These are phyloP conservation scores for Penicillium ochrochloron DNA, from an alignment of 495 filamentous ascomycete species.

Conservation along the genomic window DNA sequence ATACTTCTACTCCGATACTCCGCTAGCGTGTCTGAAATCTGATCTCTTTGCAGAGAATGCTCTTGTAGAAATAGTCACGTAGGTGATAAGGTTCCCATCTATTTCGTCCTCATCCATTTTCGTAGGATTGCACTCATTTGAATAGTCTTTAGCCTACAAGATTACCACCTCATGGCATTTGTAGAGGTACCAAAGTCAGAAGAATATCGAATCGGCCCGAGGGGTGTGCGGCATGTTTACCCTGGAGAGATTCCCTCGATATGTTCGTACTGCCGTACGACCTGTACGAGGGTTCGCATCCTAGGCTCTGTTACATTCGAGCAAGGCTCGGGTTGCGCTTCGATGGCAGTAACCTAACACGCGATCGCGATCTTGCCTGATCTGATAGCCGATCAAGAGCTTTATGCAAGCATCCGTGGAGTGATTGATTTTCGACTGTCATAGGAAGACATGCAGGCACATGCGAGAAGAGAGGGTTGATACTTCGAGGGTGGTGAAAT, in stretches of 20 bases:
- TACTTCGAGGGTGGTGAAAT: neutral
- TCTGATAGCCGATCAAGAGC: neutral
- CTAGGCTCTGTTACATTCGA: neutral
- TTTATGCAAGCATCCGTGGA: neutral
- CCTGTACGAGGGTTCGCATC: neutral
- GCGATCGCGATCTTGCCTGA: conserved; percentile 3
- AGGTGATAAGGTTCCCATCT: neutral
- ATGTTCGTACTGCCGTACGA: neutral
- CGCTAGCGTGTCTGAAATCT: neutral
- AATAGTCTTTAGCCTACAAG: neutral
- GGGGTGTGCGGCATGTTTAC: neutral
- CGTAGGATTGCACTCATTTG: neutral
- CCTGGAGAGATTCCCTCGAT: neutral
- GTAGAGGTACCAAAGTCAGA: neutral
- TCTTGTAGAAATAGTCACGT: neutral
- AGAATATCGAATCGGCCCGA: neutral
- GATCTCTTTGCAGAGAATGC: neutral
- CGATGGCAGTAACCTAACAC: neutral
- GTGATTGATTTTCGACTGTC: neutral
- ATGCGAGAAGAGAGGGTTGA: neutral
- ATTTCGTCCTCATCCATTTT: neutral
- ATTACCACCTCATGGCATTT: neutral
- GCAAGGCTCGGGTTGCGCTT: neutral
- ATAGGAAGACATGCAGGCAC: neutral
- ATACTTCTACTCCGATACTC: neutral